These are phyloP conservation scores for Conticribra weissflogii DNA, from an alignment of 108 stramenopile species.

Conservation along the genomic window DNA sequence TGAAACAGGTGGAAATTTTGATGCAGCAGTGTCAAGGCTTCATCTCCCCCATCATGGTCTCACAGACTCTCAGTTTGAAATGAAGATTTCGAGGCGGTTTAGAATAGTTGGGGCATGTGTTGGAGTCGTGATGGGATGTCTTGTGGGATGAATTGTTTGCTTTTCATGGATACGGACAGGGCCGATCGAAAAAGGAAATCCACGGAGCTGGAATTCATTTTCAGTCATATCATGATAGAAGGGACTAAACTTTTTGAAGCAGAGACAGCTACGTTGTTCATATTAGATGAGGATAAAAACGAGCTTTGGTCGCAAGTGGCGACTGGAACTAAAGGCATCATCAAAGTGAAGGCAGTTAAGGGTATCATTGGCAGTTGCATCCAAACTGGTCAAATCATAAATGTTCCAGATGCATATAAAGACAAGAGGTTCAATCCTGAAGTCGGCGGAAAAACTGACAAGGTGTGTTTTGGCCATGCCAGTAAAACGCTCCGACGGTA, in stretches of 20 bases:
- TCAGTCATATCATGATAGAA: constrained; percentile 59
- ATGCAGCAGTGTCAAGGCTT: constrained; percentile 55
- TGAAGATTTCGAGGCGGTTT: constrained; percentile 35
- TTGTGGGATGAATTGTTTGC: constrained; percentile 83
- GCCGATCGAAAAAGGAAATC: constrained; percentile 69
- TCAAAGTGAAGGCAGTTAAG: constrained; percentile 34
- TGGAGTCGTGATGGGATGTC: constrained; percentile 82
- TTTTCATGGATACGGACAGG: constrained; percentile 82
- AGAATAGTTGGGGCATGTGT: constrained; percentile 66
- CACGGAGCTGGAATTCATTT: constrained; percentile 66
- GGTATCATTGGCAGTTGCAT: constrained; percentile 59
- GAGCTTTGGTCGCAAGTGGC: constrained; percentile 57
- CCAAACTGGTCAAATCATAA: constrained; percentile 35
- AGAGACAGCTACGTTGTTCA: constrained; percentile 63
- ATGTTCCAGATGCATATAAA: constrained; percentile 64
- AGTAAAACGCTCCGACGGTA: constrained; percentile 42
- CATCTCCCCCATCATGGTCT: constrained; percentile 65
- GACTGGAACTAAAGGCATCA: constrained; percentile 53
- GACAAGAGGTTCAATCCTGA: constrained; percentile 60
- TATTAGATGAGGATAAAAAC: constrained; percentile 51
- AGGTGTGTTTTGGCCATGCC: constrained; percentile 57
- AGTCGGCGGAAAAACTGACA: constrained; percentile 64
- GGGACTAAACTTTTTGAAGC: constrained; percentile 52
- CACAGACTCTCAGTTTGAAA: constrained; percentile 57
- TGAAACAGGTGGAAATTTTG: constrained; percentile 61